A percentile compares a stretch with the other conserved stretches of the same genome.
Evolutionary conservation across 495 filamentous ascomycete species (phyloP).

Genomic region (Podospora anserina): DNA sequence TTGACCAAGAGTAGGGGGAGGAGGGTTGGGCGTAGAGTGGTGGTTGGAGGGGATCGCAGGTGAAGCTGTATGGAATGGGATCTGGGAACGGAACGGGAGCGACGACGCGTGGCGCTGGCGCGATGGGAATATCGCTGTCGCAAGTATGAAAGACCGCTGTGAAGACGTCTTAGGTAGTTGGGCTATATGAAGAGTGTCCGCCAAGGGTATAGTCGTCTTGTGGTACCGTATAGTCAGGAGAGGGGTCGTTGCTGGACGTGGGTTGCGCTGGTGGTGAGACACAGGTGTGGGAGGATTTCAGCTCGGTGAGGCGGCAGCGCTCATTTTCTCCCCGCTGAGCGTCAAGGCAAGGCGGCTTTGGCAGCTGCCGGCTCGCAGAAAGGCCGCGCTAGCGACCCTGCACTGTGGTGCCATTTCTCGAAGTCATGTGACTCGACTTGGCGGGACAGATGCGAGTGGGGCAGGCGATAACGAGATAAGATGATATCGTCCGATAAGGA

Average conservation of each 20-base stretch:
- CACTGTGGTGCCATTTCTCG: constrained; percentile 6
- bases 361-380: constrained; percentile 1
- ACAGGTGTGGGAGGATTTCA: constrained; percentile 4
- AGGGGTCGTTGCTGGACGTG: not conserved
- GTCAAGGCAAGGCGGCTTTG: not conserved
- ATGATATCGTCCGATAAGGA: constrained; percentile 4
- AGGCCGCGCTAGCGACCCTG: not conserved
- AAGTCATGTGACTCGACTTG: constrained; percentile 13
- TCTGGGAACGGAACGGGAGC: not conserved
- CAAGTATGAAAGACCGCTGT: not conserved
- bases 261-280: not conserved
- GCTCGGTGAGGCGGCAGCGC: constrained; percentile 1
- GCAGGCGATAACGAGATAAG: not conserved
- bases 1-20: not conserved
- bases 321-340: not conserved
- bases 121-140: not conserved
- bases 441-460: not conserved
- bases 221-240: not conserved
- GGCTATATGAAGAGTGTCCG: not conserved
- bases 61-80: not conserved
- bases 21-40: too few relatives aligned
- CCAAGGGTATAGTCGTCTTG: not conserved
- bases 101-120: not conserved
- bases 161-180: not conserved
- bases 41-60: not conserved